phyloP scores from a whole-genome alignment of 768 basidiomycete species.

The Kwoniella sp. region DNA sequence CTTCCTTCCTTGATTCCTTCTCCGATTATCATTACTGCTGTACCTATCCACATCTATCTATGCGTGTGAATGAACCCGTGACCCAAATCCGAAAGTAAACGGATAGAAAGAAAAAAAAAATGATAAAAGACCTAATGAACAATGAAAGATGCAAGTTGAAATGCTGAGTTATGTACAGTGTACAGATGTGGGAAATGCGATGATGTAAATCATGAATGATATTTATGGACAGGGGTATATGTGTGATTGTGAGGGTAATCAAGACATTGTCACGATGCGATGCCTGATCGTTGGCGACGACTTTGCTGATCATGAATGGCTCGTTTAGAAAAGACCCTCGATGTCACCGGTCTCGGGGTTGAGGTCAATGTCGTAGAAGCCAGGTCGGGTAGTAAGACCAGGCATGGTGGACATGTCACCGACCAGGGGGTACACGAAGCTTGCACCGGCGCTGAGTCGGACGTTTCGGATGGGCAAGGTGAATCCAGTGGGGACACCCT shows the following conservation, averaged over 20 bases:
- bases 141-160: slow-evolving; percentile 2
- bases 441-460: slow-evolving; percentile 85
- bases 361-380: slow-evolving; percentile 59
- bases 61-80: too few species aligned
- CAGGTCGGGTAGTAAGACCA: slow-evolving; percentile 87
- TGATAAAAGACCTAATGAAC: slow-evolving; percentile 8
- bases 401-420: slow-evolving; percentile 98
- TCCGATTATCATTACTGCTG: slow-evolving; percentile 1
- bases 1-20: not conserved
- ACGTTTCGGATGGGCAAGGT: slow-evolving; percentile 88
- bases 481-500: slow-evolving; percentile 90
- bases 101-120: not conserved
- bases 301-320: not conserved
- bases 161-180: not conserved
- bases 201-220: too few species aligned
- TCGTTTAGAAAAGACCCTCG: slow-evolving; percentile 75
- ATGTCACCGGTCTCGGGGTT: slow-evolving; percentile 71
- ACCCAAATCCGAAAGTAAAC: too few species aligned
- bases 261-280: too few species aligned
- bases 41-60: slow-evolving; percentile 9
- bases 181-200: slow-evolving; percentile 4
- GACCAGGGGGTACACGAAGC: slow-evolving; percentile 87
- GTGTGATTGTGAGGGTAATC: too few species aligned
- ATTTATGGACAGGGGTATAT: too few species aligned
- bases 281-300: too few species aligned